Base-by-base conservation (phyloP, 495 filamentous ascomycete species). In the Podospora pseudoanserina region DNA sequence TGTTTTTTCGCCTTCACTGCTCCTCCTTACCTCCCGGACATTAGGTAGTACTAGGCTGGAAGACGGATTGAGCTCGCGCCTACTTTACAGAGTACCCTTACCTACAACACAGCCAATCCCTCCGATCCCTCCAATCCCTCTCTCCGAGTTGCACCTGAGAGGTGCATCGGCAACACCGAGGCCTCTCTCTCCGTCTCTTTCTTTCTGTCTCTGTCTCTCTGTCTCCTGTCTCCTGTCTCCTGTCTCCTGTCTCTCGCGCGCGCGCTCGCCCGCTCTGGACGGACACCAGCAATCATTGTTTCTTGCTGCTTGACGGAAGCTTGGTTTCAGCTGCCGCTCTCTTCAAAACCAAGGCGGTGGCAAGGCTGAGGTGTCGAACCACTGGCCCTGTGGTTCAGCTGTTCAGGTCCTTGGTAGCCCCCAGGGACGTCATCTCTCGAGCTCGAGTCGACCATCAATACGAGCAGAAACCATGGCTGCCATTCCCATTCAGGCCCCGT, bases 401-500 rank as follows among this genome's bases (percentile, higher is more conserved):
- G 57, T 44, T 13, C 30, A 32, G 30, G 30, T 32, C 30, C 30
- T 5, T 4, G 26, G 58, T 57, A 23, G 18, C 34, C 28, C 28
- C 32, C 7, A 9, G 23, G 61, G 61, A 44, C 61, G 32, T 63
- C 61, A 63, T 63, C 23, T 63, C 53, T 49, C 68, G 65, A 30
- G 49, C 30, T 7, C 7, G 30, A 32, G 30, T 7, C 30, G 30
- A 7, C 30, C 15, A 56, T 15, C 63, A 58, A 9, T 53, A 49
- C 28, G 63, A 30, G 27, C 13, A 19, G 34, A 32, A 53, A 32
- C 56, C 68, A 76, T 74, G 74, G 73, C 68, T n/a, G 72, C 74
- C 53, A 73, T 76, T 27, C 71, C 71, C 16, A 76, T 76, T 30
- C 74, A 76, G 57, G 67, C 68, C 20, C 65, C 66, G 28, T 64